Evolutionary conservation across 495 filamentous ascomycete genomes (phyloP), one percentile per base, ranked within the genome.

Genomic region (Tuber borchii): DNA sequence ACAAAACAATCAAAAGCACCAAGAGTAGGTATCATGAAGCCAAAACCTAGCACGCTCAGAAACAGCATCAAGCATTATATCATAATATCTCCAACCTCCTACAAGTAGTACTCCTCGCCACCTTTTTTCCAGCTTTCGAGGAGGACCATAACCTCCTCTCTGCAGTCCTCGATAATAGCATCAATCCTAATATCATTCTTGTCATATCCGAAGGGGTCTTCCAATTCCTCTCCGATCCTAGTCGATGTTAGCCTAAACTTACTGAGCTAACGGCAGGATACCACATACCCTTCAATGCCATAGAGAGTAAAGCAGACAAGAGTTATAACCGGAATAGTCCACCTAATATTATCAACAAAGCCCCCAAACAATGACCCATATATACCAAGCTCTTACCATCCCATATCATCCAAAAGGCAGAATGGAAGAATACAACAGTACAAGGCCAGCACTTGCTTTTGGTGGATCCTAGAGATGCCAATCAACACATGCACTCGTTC

Each of bases 141-240:
- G 70, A 92, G 83, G 31, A 90, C 90, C 71, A 87, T 85, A 43
- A 91, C 86, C 84, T 93, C 91, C 51, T 84, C 86, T 73, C 89
- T 85, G 51, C 88, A 85, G 81, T 93, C 91, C 70, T 90, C 89
- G 12, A 91, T 89, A 74, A 93, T 88, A 17, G 87, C 90, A 81
- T 93, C 91, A 88, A 93, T 91, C 81, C 91, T 91, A 84, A 93
- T 93, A 82, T 93, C 91, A 74, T 92, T 93, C 77, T 88, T 88
- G 77, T 92, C 91, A 77, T 89, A 88, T 10, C 91, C 91, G 82
- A 93, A 93, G 0, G 91, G 91, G 81, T 93, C 91, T 80, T 93
- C 91, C 12, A 93, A 85, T 80, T 92, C 90, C 20, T 85, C 89
- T 2, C 90, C 91, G 73, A 93, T 93, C 1, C 90, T 83, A 69